Conservation (phyloP, 139 green algal species). For the Asterochloris sp. region DNA sequence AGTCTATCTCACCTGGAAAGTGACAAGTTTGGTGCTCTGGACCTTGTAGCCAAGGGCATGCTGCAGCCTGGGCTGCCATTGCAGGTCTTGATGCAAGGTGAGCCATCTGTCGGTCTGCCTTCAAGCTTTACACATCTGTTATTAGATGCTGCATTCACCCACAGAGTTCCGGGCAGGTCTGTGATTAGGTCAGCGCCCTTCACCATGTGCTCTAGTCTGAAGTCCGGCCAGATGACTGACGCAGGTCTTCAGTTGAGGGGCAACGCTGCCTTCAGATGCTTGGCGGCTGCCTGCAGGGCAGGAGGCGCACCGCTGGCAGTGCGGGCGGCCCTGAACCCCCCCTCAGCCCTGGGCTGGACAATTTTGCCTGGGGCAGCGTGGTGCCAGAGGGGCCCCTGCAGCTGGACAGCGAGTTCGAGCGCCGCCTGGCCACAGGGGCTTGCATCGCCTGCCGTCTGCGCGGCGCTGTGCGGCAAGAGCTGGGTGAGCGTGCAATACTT, state of each 20-base stretch:
- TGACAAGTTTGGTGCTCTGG: no score
- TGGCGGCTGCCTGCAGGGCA: no score
- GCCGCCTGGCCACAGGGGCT: constrained; percentile 58
- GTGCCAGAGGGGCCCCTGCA: constrained; percentile 50
- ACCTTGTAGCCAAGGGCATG: no score
- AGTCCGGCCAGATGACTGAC: no score
- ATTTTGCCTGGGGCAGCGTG: constrained; percentile 49
- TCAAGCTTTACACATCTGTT: no score
- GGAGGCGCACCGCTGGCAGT: neutral
- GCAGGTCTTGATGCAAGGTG: neutral
- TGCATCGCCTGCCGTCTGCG: constrained; percentile 56
- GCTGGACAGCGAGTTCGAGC: constrained; percentile 48
- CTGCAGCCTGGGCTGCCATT: neutral
- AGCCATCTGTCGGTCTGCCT: neutral
- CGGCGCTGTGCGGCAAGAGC: constrained; percentile 41
- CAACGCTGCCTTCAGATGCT: neutral
- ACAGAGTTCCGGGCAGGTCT: no score
- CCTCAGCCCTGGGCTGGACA: neutral
- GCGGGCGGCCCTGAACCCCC: no score
- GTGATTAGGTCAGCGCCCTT: no score
- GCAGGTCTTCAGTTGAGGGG: no score
- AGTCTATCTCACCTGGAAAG: no score
- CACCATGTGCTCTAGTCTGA: no score
- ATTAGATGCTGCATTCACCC: no score
- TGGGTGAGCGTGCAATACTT: constrained; percentile 28